Percentiles rank a stretch among this genome's conserved stretches.
phyloP scores from a whole-genome alignment of 1,139 yeast species.

The Hyphopichia fennica region DNA sequence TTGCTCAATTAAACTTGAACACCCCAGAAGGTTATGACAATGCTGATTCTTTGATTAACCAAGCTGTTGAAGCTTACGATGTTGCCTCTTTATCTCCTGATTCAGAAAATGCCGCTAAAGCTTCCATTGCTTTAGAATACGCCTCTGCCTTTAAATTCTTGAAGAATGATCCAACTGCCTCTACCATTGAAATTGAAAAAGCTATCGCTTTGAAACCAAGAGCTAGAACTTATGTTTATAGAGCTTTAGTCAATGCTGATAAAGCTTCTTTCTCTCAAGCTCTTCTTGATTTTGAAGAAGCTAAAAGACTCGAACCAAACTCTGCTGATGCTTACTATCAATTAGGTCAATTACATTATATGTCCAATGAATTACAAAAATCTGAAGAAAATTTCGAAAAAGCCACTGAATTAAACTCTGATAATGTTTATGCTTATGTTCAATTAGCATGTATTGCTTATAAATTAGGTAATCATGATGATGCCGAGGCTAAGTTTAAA shows the following conservation, averaged over 20 bases:
- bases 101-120: constrained; percentile 51
- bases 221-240: constrained; percentile 77
- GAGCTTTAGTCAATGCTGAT: constrained; percentile 86
- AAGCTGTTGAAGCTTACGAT: constrained; percentile 62
- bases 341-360: constrained; percentile 87
- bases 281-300: constrained; percentile 68
- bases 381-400: constrained; percentile 78
- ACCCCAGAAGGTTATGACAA: constrained; percentile 70
- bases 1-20: constrained; percentile 61
- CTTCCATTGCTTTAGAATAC: constrained; percentile 74
- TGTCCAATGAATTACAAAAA: constrained; percentile 69
- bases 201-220: constrained; percentile 73
- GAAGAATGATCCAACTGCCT: constrained; percentile 70
- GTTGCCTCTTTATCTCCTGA: constrained; percentile 34
- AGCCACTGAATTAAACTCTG: constrained; percentile 72
- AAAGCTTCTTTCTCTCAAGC: constrained; percentile 64
- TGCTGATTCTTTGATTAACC: constrained; percentile 68
- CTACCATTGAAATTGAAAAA: constrained; percentile 56
- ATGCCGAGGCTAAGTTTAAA: constrained; percentile 68
- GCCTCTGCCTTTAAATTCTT: constrained; percentile 81
- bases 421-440: constrained; percentile 81
- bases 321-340: constrained; percentile 89
- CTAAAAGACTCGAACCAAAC: constrained; percentile 66
- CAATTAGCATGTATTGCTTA: constrained; percentile 92
- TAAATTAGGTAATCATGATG: constrained; percentile 66